phyloP scores from a whole-genome alignment of 306 rosid species.

The Inga oerstediana region DNA sequence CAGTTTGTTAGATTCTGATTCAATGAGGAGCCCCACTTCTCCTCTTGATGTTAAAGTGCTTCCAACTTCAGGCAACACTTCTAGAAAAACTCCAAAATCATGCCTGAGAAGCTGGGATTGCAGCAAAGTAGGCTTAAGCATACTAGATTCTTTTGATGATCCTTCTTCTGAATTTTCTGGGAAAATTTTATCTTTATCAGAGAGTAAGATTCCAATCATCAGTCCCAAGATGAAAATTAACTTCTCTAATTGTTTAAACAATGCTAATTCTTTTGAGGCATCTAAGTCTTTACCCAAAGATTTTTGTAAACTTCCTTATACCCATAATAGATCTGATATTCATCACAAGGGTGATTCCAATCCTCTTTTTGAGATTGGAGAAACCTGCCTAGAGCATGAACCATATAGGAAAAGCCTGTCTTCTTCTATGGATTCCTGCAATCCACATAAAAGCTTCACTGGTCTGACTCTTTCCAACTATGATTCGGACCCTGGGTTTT shows the following conservation, averaged over 20 bases:
- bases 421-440: slow-evolving; percentile 64
- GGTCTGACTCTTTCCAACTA: slow-evolving; percentile 35
- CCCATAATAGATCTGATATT: slow-evolving; percentile 40
- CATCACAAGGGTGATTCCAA: slow-evolving; percentile 45
- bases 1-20: slow-evolving; percentile 73
- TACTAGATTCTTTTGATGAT: slow-evolving; percentile 70
- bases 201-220: slow-evolving; percentile 62
- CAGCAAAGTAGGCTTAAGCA: slow-evolving; percentile 80
- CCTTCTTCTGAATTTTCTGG: slow-evolving; percentile 56
- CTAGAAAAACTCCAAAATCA: slow-evolving; percentile 47
- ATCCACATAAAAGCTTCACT: slow-evolving; percentile 41
- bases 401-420: slow-evolving; percentile 53
- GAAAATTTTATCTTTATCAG: slow-evolving; percentile 52
- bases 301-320: slow-evolving; percentile 50
- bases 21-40: slow-evolving; percentile 87
- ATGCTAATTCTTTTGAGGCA: slow-evolving; percentile 46
- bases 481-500: slow-evolving; percentile 17
- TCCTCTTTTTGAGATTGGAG: slow-evolving; percentile 86
- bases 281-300: slow-evolving; percentile 73
- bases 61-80: slow-evolving; percentile 56
- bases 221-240: slow-evolving; percentile 65
- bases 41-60: slow-evolving; percentile 76
- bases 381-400: slow-evolving; percentile 48
- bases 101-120: slow-evolving; percentile 72
- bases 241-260: slow-evolving; percentile 40